Evolutionary conservation across 306 rosid genomes (phyloP).

Genomic region (Hylodesmum podocarpum): DNA sequence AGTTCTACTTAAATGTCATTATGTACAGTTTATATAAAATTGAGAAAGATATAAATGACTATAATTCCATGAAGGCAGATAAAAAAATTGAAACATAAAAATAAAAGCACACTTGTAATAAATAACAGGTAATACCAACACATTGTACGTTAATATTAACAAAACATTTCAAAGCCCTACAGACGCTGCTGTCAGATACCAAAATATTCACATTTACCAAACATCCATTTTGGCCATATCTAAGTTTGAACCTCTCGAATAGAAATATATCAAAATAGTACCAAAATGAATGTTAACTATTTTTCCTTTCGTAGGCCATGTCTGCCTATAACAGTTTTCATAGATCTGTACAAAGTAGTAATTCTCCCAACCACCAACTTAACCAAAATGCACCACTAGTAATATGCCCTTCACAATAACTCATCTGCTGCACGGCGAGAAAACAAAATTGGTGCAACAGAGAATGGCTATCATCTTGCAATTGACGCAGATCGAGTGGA

Average conservation of each 20-base stretch:
- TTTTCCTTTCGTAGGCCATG: neutral
- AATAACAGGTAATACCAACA: neutral
- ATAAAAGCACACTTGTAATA: neutral
- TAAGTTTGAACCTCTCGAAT: neutral
- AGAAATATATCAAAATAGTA: neutral
- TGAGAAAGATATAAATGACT: neutral
- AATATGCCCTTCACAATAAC: neutral
- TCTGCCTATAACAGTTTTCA: conserved; percentile 9
- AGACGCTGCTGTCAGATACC: neutral
- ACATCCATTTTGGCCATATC: neutral
- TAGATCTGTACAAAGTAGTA: conserved; percentile 31
- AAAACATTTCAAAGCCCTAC: neutral
- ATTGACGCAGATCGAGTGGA: conserved; percentile 26
- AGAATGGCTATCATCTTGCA: conserved; percentile 7
- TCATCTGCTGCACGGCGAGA: neutral
- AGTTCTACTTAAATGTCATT: neutral
- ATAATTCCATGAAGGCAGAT: neutral
- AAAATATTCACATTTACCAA: neutral
- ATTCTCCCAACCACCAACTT: neutral
- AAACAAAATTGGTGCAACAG: neutral
- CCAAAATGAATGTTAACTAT: neutral
- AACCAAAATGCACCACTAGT: neutral
- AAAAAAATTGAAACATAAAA: neutral
- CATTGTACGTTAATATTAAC: neutral
- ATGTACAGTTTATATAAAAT: neutral